A percentile compares a stretch with the other conserved stretches of the same genome.
These are phyloP conservation scores for Apocynum venetum DNA, from an alignment of 257 asterid species.

Conservation along the genomic window DNA sequence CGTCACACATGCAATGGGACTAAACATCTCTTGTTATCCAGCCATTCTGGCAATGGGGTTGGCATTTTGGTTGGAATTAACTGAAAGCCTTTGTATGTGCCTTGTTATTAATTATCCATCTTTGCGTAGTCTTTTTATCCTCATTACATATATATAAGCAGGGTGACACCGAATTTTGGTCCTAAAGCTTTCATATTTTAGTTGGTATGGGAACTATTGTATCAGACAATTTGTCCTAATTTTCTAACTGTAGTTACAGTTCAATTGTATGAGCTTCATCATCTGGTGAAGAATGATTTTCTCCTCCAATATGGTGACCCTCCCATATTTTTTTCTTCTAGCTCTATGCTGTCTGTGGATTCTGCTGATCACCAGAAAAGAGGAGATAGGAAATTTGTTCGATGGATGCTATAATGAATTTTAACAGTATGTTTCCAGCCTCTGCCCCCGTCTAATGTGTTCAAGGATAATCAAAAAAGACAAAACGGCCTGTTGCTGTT, in stretches of 20 bases:
- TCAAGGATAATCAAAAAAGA: neutral
- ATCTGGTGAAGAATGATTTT: constrained; percentile 7
- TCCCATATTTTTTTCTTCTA: no score
- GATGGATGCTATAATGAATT: neutral
- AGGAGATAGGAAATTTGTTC: neutral
- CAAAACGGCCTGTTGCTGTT: neutral
- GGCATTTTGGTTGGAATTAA: constrained; percentile 20
- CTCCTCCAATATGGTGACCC: neutral
- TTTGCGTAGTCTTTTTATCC: constrained; percentile 14
- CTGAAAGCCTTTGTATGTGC: constrained; percentile 24
- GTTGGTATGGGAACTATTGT: constrained; percentile 8
- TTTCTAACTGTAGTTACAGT: constrained; percentile 14
- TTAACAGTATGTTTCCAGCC: no score
- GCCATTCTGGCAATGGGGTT: constrained; percentile 20
- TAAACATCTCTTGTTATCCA: constrained; percentile 10
- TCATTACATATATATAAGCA: constrained; percentile 20
- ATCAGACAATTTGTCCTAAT: constrained; percentile 15
- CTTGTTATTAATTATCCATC: constrained; percentile 21
- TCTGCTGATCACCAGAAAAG: neutral
- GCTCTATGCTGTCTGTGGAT: neutral
- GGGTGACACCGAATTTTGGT: constrained; percentile 29
- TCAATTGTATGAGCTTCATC: constrained; percentile 22
- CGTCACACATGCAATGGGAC: constrained; percentile 14
- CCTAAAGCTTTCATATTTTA: constrained; percentile 20
- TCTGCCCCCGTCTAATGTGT: neutral